Evolutionary conservation across 139 green algal species (phyloP).

Genomic region (Chlorella sp.): DNA sequence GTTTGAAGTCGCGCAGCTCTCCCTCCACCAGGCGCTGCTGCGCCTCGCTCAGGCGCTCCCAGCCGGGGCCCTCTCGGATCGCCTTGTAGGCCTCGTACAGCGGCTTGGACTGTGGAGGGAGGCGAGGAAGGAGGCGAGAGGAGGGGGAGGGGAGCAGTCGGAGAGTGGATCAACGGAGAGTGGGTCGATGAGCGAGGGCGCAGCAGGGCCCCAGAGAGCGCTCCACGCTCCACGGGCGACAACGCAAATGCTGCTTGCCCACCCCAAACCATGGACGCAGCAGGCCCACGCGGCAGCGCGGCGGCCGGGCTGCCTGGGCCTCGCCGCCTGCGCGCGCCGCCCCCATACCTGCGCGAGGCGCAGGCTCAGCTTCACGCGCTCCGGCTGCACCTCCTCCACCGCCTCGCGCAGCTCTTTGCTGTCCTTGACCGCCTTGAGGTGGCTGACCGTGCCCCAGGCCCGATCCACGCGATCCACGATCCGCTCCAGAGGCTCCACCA

Average conservation of each 20-base stretch:
- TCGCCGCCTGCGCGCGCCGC: no score
- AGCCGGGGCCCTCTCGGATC: conserved; percentile 65
- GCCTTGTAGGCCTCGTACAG: conserved; percentile 81
- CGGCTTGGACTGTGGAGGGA: conserved; percentile 43
- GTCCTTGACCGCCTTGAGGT: conserved; percentile 97
- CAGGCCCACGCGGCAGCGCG: no score
- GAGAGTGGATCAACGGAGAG: no score
- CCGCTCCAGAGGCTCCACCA: conserved; percentile 89
- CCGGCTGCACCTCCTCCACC: conserved; percentile 94
- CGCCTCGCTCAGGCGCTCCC: conserved; percentile 64
- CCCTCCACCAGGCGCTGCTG: conserved; percentile 83
- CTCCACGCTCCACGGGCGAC: no score
- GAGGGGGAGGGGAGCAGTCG: no score
- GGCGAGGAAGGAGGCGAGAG: neutral
- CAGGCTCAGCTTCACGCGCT: conserved; percentile 86
- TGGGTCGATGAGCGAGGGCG: neutral
- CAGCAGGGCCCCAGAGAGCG: neutral
- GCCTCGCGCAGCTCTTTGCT: conserved; percentile 84
- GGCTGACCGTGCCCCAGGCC: conserved; percentile 88
- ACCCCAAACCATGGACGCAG: no score
- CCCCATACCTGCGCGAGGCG: conserved; percentile 76
- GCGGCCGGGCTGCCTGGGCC: no score
- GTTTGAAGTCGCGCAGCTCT: conserved; percentile 87
- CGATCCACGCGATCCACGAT: conserved; percentile 80
- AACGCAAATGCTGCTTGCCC: no score